Base-by-base conservation (phyloP, 176 grass and related monocot species). In the Rhynchospora pubera region DNA sequence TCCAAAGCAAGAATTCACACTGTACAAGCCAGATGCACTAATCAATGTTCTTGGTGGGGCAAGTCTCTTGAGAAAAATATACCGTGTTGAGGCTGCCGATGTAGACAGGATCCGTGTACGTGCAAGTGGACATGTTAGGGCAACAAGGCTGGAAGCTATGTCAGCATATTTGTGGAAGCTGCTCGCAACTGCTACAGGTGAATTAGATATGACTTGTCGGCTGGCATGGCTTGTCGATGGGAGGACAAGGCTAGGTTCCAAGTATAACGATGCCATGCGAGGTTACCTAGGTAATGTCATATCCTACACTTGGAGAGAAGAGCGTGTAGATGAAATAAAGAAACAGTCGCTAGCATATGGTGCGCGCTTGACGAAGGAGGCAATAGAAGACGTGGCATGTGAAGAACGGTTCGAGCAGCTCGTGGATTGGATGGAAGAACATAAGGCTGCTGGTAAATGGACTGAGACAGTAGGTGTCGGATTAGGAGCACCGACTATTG, bases 391-490 rank as follows among this genome's bases (percentile, higher is more conserved):
- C 55, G 91, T 83, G 79, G 76, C 90, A 73, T 50, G 66, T 30
- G 58, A 85, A 74, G 91, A 91, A 73, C 86, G 85, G 68, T 91
- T 82, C 52, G 71, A 93, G 85, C 86, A 93, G 75, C 87, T 97
- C 68, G 83, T 97, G 79, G 91, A 97, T 64, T 97, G 93, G 93
- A 91, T 97, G 88, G 93, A 97, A 30, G 75, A 0, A 32, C 88
- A 58, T 57, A 93, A 93, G 79, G 44, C 56, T 11, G 80, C 50
- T 51, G 90, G 82, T 18, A 96, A 92, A 79, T 93, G 88, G 87
- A 92, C 89, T 43, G 89, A 97, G 88, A 79, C 9, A 83, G 86
- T 97, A 75, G 87, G 86, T 4, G 7, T 89, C 1, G 93, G 91
- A 6, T 83, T 86, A 30, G 93, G 90, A 5, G 87, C 83, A 65